Conservation (phyloP, 768 basidiomycete species). For the Rubroboletus pulcherrimus region DNA sequence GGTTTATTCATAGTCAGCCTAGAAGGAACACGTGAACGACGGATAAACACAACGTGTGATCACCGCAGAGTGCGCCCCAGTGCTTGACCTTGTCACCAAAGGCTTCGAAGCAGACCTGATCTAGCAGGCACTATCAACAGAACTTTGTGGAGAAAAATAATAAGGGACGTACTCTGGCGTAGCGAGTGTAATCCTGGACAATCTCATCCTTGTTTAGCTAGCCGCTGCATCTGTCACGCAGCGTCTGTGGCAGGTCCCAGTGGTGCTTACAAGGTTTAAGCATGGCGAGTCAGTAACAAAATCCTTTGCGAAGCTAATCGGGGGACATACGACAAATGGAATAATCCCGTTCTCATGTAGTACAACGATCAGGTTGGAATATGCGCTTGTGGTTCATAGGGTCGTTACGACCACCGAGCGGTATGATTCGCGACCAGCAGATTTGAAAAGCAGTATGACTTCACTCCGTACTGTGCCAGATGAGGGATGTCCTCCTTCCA, state of each 20-base stretch:
- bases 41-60: conserved; percentile 11
- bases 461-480: conserved; percentile 60
- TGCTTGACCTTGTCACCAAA: conserved; percentile 76
- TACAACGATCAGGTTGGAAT: conserved; percentile 67
- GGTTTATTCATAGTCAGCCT: conserved; percentile 79
- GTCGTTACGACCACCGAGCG: conserved; percentile 67
- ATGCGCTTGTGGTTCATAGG: conserved; percentile 69
- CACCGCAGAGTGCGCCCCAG: conserved; percentile 41
- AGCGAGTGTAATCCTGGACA: conserved; percentile 52
- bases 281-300: not conserved
- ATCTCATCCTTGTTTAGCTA: not conserved
- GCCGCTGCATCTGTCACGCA: not conserved
- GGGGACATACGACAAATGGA: conserved; percentile 57
- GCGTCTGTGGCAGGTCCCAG: conserved; percentile 39
- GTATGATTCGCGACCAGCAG: conserved; percentile 52
- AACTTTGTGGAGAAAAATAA: conserved; percentile 1
- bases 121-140: too few species aligned
- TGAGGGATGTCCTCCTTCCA: conserved; percentile 71
- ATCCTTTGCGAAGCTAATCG: not conserved
- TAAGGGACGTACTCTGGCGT: conserved; percentile 45
- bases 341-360: conserved; percentile 59
- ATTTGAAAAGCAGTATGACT: conserved; percentile 42
- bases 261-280: conserved; percentile 58
- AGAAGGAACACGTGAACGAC: conserved; percentile 16
- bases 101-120: conserved; percentile 63